phyloP scores from a whole-genome alignment of 306 rosid genomes.

The Aeschynomene evenia region DNA sequence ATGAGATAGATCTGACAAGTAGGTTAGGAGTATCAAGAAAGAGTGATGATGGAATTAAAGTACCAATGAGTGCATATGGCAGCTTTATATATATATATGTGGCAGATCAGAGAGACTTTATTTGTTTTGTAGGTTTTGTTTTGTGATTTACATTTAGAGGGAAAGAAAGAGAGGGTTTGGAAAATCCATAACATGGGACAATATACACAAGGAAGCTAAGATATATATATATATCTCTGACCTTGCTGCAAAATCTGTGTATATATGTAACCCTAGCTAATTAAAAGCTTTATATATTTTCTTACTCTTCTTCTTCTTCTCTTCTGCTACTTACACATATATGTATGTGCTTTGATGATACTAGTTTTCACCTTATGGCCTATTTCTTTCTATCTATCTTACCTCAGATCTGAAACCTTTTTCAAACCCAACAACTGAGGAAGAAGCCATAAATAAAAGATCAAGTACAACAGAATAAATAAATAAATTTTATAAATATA shows the following conservation, averaged over 20 bases:
- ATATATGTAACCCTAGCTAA: constrained; percentile 42
- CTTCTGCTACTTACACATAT: neutral
- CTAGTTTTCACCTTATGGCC: constrained; percentile 22
- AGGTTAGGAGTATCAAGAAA: constrained; percentile 24
- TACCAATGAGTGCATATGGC: constrained; percentile 44
- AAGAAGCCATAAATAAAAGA: constrained; percentile 26
- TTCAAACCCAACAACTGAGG: constrained; percentile 14
- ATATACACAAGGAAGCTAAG: constrained; percentile 39
- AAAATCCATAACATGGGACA: constrained; percentile 27
- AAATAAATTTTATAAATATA: neutral
- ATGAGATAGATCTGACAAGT: constrained; percentile 20
- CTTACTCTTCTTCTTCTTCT: constrained; percentile 18
- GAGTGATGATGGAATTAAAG: constrained; percentile 33
- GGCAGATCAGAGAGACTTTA: too few species aligned
- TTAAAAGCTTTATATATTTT: too few species aligned
- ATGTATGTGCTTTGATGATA: neutral
- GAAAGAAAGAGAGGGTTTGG: constrained; percentile 38
- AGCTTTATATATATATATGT: constrained; percentile 46
- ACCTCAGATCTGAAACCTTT: constrained; percentile 40
- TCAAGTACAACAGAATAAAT: neutral
- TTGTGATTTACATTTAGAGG: constrained; percentile 35
- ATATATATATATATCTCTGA: too few species aligned
- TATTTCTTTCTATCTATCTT: constrained; percentile 30
- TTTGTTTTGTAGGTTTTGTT: constrained; percentile 32
- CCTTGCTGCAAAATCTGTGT: constrained; percentile 33